Evolutionary conservation across 345 rosid species (phyloP), one percentile per base, ranked within the genome.

Genomic region (Noccaea bulbosa): DNA sequence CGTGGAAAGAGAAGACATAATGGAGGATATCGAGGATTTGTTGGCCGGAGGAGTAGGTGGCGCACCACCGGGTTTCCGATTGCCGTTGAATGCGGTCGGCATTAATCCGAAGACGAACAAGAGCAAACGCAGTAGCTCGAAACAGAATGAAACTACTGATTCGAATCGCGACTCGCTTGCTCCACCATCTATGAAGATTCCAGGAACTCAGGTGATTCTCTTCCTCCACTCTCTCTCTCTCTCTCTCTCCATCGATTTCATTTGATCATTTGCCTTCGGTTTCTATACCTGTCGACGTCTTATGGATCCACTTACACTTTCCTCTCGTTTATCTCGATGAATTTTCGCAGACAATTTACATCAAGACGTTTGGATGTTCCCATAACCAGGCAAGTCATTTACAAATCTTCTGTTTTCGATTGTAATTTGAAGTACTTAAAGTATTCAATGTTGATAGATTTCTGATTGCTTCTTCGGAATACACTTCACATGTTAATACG

Each of bases 281-380:
- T 66, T 54, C 40, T 14, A 49, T 14, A n/a, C 11, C 53, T 5
- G 20, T 17, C 46, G 12, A 32, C 8, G 9, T 44, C 20, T 34
- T 67, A 5, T 30, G 15, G 24, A 4, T 43, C 2, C 41, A 12
- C 47, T 41, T 8, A 53, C 55, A 20, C 33, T 4, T 33, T 60
- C 9, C 10, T 49, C 60, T 65, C 52, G 6, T 6, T 56, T 41
- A 7, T 46, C 15, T 9, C 45, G 66, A 22, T 43, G 20, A 9
- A 50, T 75, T 68, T 37, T 40, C 67, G 67, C 84, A 90, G 96
- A 86, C 84, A 1, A 88, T 90, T 52, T 88, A 84, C 79, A 72
- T 90, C 71, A 93, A 88, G 88, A 90, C 98, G 5, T 90, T 93
- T 71, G 98, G 98, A 65, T 93, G 98, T 83, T 93, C 98, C 0